A percentile compares a stretch with the other conserved stretches of the same genome.
Conservation (phyloP, 768 basidiomycete genomes). For the Boletus rufocinnamomeus region DNA sequence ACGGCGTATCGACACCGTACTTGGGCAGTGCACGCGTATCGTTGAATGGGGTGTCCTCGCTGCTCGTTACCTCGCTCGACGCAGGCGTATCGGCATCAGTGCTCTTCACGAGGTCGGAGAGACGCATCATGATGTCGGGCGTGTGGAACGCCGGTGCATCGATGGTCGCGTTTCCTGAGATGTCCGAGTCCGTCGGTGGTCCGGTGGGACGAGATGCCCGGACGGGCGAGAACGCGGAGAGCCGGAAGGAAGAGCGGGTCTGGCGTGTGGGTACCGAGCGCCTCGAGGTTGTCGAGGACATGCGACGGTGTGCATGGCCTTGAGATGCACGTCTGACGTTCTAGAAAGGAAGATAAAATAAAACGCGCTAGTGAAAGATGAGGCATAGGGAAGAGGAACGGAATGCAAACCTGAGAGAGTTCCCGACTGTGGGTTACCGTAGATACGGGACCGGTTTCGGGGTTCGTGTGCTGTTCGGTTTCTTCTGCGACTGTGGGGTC, state of each 20-base stretch:
- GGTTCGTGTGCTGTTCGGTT: slow-evolving; percentile 9
- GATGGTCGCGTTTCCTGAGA: not conserved
- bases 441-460: slow-evolving; percentile 8
- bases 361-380: not conserved
- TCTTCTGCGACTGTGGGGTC: slow-evolving; percentile 19
- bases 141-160: slow-evolving; percentile 11
- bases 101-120: slow-evolving; percentile 18
- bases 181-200: not conserved
- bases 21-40: slow-evolving; percentile 20
- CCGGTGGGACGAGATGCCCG: not conserved
- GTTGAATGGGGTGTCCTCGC: slow-evolving; percentile 24
- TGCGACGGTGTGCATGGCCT: slow-evolving; percentile 21
- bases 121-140: slow-evolving; percentile 15
- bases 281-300: slow-evolving; percentile 26
- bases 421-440: slow-evolving; percentile 32
- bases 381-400: not conserved
- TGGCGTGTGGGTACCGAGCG: slow-evolving; percentile 13
- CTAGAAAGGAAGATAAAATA: slow-evolving; percentile 8
- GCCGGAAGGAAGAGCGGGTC: slow-evolving; percentile 22
- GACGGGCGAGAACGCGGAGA: slow-evolving; percentile 26
- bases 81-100: slow-evolving; percentile 13
- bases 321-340: slow-evolving; percentile 23
- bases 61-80: slow-evolving; percentile 11
- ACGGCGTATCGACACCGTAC: slow-evolving; percentile 14
- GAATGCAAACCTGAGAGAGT: slow-evolving; percentile 30